Evolutionary conservation across 176 grass and related monocot genomes (phyloP), one percentile per base, ranked within the genome.

Genomic region (Aegilops sharonensis): DNA sequence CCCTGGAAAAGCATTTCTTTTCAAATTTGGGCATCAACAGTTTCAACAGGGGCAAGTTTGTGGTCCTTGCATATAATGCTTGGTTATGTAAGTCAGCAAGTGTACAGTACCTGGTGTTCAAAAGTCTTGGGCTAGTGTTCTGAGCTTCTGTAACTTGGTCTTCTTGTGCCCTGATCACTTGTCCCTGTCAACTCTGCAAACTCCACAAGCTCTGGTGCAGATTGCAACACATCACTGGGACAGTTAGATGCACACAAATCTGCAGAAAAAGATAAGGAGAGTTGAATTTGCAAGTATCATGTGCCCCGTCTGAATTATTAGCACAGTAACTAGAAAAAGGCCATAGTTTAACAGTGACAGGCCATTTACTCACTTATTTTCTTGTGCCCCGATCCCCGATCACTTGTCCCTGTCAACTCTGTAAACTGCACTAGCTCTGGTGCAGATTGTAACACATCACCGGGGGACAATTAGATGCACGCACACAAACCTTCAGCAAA

Each of bases 331-430:
- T 72, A 6, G 21, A 20, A 42, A 35, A 74, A 25, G 24, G 12
- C 24, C 21, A 27, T 42, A 40, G 57, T 62, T 37, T 82, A 30
- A 66, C 15, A 71, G 71, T 21, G 62, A 7, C 20, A 3, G 20
- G 13, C 68, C 64, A 72, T 45, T n/a, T 61, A 9, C 12, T 34
- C 45, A 47, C 45, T 47, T 47, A 47, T 66, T 36, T 36, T 42
- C 76, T 39, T 40, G 64, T 30, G 39, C 4, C 73, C 27, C 11
- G 6, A n/a, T 75, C 4, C 73, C 27, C 11, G 5, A n/a, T 75
- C 29, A 61, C 64, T 50, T 72, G 42, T 45, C 43, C 73, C 62
- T 60, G 84, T 78, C 71, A 45, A 68, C 24, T 54, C 64, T 18
- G 21, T 54, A 66, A 79, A 65, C 59, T 75, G 24, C 12, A 29